These are phyloP conservation scores for Cytospora schulzeri DNA, from an alignment of 2,329 filamentous ascomycete species.

Conservation along the genomic window DNA sequence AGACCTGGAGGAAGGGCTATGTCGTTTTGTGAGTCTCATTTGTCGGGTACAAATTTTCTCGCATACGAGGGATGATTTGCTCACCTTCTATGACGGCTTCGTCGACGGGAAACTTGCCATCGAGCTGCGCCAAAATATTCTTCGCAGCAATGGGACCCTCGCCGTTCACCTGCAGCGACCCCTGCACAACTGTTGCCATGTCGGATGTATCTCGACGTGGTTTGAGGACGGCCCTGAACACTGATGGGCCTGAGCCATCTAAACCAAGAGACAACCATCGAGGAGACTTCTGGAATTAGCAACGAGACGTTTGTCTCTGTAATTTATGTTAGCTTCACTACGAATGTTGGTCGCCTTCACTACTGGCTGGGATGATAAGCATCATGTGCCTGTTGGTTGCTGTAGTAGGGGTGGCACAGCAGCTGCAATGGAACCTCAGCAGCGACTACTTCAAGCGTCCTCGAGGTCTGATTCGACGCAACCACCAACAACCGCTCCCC, in stretches of 20 bases:
- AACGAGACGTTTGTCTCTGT: background rate
- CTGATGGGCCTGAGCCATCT: background rate
- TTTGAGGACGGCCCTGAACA: background rate
- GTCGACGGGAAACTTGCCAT: background rate
- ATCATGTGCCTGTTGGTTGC: background rate
- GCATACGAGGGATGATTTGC: background rate
- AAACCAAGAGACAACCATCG: too few species aligned
- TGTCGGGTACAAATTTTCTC: background rate
- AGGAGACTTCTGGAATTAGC: too few species aligned
- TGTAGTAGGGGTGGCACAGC: background rate
- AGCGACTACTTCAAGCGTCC: too few species aligned
- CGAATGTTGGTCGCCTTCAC: background rate
- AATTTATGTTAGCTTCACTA: background rate
- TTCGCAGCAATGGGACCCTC: background rate
- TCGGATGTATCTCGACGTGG: background rate
- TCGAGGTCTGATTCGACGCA: background rate
- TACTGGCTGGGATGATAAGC: too few species aligned
- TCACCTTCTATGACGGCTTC: background rate
- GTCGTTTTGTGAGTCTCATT: background rate
- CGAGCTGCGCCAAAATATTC: background rate
- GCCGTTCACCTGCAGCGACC: background rate
- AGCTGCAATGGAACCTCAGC: background rate
- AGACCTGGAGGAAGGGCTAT: background rate
- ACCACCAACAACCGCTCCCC: background rate
- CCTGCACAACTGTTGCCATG: background rate